phyloP scores from a whole-genome alignment of 2,329 filamentous ascomycete species.

The Fusarium papillatum region DNA sequence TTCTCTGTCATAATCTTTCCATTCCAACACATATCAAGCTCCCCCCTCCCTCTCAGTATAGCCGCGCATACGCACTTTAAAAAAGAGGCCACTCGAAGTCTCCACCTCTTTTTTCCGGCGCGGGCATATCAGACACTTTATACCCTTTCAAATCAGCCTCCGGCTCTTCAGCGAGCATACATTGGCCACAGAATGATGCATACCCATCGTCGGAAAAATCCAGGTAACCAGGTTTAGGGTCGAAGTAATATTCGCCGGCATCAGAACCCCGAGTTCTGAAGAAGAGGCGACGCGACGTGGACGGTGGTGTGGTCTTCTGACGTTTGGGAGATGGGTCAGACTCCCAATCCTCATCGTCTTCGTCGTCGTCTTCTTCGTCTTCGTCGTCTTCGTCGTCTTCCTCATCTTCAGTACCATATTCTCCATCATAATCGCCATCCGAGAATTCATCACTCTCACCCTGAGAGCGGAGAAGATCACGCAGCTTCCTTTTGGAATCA shows the following conservation, averaged over 20 bases:
- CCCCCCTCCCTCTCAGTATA: background rate
- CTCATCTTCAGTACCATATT: background rate
- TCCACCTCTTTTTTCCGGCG: background rate
- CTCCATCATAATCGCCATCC: background rate
- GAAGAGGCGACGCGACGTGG: background rate
- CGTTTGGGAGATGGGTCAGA: background rate
- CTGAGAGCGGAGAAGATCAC: background rate
- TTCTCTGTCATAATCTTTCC: background rate
- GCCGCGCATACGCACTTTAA: background rate
- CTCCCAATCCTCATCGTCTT: background rate
- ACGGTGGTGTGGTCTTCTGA: background rate
- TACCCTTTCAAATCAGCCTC: background rate
- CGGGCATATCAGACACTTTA: background rate
- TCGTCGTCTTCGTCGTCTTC: background rate
- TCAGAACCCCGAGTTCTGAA: background rate
- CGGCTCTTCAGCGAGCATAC: background rate
- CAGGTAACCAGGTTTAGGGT: background rate
- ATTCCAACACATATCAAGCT: background rate
- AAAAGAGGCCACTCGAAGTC: background rate
- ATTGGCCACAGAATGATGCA: background rate
- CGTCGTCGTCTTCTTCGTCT: background rate
- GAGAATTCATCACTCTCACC: background rate
- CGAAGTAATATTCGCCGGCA: background rate
- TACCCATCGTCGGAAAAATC: background rate
- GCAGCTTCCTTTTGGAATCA: background rate